A percentile compares a stretch with the other conserved stretches of the same genome.
phyloP scores from a whole-genome alignment of 2,329 filamentous ascomycete species.

The Chrysosporium keratinophilum region DNA sequence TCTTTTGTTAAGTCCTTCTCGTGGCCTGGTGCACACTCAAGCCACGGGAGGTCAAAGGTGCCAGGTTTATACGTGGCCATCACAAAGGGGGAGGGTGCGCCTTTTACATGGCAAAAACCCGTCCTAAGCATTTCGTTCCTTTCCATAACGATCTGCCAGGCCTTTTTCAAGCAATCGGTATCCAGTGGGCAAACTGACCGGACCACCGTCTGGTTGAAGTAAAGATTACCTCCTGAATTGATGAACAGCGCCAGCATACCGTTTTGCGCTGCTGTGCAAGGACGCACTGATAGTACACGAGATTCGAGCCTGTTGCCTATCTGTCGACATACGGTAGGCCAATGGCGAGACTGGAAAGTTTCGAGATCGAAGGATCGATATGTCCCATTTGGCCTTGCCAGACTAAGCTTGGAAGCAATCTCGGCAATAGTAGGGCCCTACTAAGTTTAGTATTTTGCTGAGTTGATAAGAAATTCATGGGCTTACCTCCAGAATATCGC shows the following conservation, averaged over 20 bases:
- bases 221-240: constrained; percentile 55
- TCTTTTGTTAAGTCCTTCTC: constrained; percentile 4
- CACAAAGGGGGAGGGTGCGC: constrained; percentile 53
- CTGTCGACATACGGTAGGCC: constrained; percentile 24
- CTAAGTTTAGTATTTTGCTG: constrained; percentile 11
- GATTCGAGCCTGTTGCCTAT: constrained; percentile 24
- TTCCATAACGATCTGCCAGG: constrained; percentile 49
- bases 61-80: constrained; percentile 55
- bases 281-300: constrained; percentile 51
- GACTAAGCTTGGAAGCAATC: constrained; percentile 32
- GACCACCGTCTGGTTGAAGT: constrained; percentile 62
- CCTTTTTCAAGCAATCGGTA: constrained; percentile 37
- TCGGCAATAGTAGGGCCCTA: constrained; percentile 30
- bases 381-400: constrained; percentile 26
- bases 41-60: constrained; percentile 33
- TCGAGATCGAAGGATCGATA: constrained; percentile 39
- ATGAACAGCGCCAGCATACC: constrained; percentile 70
- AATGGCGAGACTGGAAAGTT: constrained; percentile 41
- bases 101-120: constrained; percentile 56
- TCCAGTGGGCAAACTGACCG: constrained; percentile 36
- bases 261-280: constrained; percentile 69
- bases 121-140: constrained; percentile 64
- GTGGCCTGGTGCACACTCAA: neutral
- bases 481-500: constrained; percentile 59
- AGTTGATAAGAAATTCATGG: neutral